These are phyloP conservation scores for Ocimum tenuiflorum DNA, from an alignment of 257 asterid genomes.

Conservation along the genomic window DNA sequence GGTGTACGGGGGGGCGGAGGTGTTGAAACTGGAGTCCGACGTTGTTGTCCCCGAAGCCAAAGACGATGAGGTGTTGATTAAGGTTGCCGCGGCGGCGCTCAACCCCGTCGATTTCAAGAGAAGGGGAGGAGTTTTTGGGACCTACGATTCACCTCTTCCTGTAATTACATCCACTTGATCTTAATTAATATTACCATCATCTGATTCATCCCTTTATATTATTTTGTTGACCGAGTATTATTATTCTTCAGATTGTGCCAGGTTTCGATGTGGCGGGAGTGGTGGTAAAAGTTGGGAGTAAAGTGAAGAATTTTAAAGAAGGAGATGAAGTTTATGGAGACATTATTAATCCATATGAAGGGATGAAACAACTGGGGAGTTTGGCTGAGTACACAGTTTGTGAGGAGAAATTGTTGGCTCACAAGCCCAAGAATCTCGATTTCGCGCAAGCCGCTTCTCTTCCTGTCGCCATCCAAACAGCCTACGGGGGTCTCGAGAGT, in stretches of 20 bases:
- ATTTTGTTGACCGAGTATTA: no score
- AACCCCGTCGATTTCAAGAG: conserved; percentile 82
- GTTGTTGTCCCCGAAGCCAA: conserved; percentile 48
- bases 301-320: conserved; percentile 59
- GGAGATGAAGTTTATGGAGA: conserved; percentile 93
- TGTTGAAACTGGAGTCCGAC: conserved; percentile 46
- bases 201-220: no score
- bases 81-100: conserved; percentile 78
- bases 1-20: conserved; percentile 68
- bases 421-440: conserved; percentile 65
- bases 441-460: conserved; percentile 70
- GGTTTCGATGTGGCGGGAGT: conserved; percentile 85
- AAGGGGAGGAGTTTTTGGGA: conserved; percentile 50
- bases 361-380: conserved; percentile 63
- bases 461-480: conserved; percentile 75
- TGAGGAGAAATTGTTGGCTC: conserved; percentile 71
- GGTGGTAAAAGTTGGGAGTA: conserved; percentile 78
- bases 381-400: conserved; percentile 68
- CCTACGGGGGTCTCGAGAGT: conserved; percentile 66
- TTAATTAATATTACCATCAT: no score
- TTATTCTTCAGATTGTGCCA: conserved; percentile 52
- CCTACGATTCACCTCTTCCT: conserved; percentile 77
- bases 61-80: conserved; percentile 70
- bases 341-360: conserved; percentile 51
- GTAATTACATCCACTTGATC: no score